Evolutionary conservation across 2,329 filamentous ascomycete genomes (phyloP).

Genomic region (Pseudopithomyces maydicus): DNA sequence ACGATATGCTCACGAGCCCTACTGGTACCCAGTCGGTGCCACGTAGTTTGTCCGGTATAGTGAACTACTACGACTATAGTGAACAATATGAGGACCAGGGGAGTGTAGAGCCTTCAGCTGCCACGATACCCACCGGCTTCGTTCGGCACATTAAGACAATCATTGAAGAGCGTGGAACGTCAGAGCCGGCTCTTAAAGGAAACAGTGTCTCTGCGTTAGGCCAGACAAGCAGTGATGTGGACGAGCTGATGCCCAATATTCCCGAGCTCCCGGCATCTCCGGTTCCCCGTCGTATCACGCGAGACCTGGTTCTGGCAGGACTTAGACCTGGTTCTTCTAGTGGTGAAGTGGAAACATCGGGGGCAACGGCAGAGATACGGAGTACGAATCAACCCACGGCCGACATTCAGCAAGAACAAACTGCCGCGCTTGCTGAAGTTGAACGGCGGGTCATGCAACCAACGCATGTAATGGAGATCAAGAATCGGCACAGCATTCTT

Average conservation of each 20-base stretch:
- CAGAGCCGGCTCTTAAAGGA: slow-evolving; percentile 13
- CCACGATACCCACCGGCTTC: slow-evolving; percentile 42
- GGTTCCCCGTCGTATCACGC: slow-evolving; percentile 38
- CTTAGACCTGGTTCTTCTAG: slow-evolving; percentile 35
- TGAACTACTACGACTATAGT: slow-evolving; percentile 46
- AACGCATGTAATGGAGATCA: not conserved
- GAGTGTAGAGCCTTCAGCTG: slow-evolving; percentile 18
- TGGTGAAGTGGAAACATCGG: slow-evolving; percentile 24
- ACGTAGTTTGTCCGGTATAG: slow-evolving; percentile 36
- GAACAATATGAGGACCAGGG: slow-evolving; percentile 42
- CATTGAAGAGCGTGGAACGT: slow-evolving; percentile 42
- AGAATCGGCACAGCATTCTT: slow-evolving; percentile 26
- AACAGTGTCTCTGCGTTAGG: slow-evolving; percentile 8
- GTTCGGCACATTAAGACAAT: slow-evolving; percentile 50
- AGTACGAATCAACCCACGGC: not conserved
- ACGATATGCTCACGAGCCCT: slow-evolving; percentile 32
- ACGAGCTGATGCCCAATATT: slow-evolving; percentile 14
- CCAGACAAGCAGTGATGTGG: slow-evolving; percentile 8
- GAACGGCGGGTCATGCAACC: not conserved
- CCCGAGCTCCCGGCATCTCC: slow-evolving; percentile 40
- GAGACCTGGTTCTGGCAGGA: slow-evolving; percentile 34
- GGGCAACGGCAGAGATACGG: slow-evolving; percentile 10
- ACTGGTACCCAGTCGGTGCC: slow-evolving; percentile 25
- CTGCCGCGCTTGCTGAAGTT: not conserved
- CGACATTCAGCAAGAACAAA: not conserved